Conservation (phyloP, 2,329 filamentous ascomycete genomes). For the Aspergillus awamori region DNA sequence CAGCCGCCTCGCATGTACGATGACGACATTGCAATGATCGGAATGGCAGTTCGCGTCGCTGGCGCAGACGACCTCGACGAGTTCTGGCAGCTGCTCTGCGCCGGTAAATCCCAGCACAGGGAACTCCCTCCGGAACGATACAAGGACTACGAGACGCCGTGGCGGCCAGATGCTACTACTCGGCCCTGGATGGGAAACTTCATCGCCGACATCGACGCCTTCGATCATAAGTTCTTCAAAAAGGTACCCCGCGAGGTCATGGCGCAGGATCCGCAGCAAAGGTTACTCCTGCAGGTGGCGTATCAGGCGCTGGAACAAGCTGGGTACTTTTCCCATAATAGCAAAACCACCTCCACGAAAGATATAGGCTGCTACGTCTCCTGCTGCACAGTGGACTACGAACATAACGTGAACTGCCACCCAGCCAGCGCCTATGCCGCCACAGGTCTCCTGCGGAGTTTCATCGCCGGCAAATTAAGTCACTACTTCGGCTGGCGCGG, state of each 20-base stretch:
- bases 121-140: constrained; percentile 25
- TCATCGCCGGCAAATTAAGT: constrained; percentile 37
- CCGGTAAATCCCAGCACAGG: constrained; percentile 25
- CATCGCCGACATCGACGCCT: constrained; percentile 27
- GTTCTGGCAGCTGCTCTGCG: constrained; percentile 37
- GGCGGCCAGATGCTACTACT: constrained; percentile 13
- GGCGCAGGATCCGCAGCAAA: constrained; percentile 38
- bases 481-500: constrained; percentile 50
- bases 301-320: constrained; percentile 38
- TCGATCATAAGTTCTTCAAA: constrained; percentile 39
- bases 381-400: constrained; percentile 42
- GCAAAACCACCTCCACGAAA: constrained; percentile 13
- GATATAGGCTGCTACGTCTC: constrained; percentile 48
- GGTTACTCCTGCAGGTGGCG: constrained; percentile 34
- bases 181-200: constrained; percentile 26
- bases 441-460: constrained; percentile 29
- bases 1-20: constrained; percentile 9
- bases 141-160: constrained; percentile 19
- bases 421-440: constrained; percentile 42
- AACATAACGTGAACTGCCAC: constrained; percentile 45
- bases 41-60: constrained; percentile 38
- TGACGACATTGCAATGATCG: constrained; percentile 37
- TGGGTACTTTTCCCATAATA: constrained; percentile 29
- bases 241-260: constrained; percentile 30
- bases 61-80: constrained; percentile 32